Evolutionary conservation across 768 basidiomycete genomes (phyloP), one percentile per base, ranked within the genome.

Genomic region (Daedaleopsis nitida): DNA sequence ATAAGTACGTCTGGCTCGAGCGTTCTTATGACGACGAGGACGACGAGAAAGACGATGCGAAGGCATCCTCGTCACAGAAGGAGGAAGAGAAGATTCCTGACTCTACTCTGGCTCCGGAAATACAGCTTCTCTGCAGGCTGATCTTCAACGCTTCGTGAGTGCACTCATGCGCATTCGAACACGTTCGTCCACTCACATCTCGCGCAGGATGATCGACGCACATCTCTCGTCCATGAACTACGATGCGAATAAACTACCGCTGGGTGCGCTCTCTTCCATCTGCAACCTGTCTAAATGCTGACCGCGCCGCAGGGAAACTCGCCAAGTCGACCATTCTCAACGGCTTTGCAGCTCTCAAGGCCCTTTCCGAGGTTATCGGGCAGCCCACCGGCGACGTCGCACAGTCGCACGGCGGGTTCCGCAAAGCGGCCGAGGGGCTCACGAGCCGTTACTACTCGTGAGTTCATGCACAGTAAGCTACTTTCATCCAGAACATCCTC

Each of bases 161-260:
- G 19, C 32, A 19, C 23, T 47, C 35, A 9, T 23, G 4, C 35
- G 44, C 43, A 39, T 47, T 53, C 64, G n/a, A 45, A 32, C 27
- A 7, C 27, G 27, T 45, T 8, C n/a, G 12, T 24, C 23, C 13
- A 52, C 19, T 59, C 64, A 54, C 59, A 32, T 44, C 44, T 24
- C 24, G 19, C 17, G 8, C 59, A 85, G 83, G 24, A 66, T 85
- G 59, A 82, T 86, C 23, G 78, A 82, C 51, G 83, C 82, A 0
- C 77, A 79, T 45, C 70, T 87, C 67, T 81, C 82, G 16, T 81
- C 83, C 6, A 85, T 87, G 83, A 86, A 86, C 63, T 87, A 87
- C 62, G 86, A 87, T 66, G 86, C 85, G 5, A 81, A 81, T 65
- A 87, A 86, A 65, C 77, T 86, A 23, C 86, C 86, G 16, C 79